phyloP scores from a whole-genome alignment of 768 basidiomycete genomes.

The Amanita phalloides region DNA sequence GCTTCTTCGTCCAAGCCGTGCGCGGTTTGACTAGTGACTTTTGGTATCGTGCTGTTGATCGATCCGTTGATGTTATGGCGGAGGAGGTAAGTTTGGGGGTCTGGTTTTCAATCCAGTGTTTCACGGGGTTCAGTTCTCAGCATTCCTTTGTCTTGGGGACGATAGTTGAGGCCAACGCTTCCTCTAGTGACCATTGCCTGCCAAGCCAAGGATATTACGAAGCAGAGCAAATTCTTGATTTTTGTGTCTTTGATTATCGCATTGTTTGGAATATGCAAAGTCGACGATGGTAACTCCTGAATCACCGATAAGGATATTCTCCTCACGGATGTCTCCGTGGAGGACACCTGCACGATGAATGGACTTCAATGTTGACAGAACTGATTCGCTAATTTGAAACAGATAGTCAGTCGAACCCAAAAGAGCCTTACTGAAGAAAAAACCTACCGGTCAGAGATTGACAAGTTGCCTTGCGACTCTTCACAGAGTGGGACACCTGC shows the following conservation, averaged over 20 bases:
- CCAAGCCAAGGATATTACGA: constrained; percentile 7
- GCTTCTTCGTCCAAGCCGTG: neutral
- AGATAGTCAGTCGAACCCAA: constrained; percentile 1
- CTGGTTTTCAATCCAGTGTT: constrained; percentile 1
- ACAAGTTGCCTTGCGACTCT: constrained; percentile 1
- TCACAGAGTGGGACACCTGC: constrained; percentile 6
- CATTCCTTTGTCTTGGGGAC: constrained; percentile 1
- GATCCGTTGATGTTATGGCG: neutral
- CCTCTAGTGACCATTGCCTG: neutral
- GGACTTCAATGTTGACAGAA: constrained; percentile 8
- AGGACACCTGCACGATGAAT: constrained; percentile 12
- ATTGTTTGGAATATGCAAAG: constrained; percentile 9
- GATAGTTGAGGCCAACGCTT: neutral
- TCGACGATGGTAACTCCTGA: neutral
- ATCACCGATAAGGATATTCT: constrained; percentile 10
- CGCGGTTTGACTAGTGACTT: neutral
- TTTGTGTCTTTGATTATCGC: constrained; percentile 9
- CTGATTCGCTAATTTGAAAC: constrained; percentile 9
- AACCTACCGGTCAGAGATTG: constrained; percentile 10
- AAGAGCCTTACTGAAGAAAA: constrained; percentile 3
- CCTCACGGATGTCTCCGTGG: constrained; percentile 12
- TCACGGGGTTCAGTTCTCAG: neutral
- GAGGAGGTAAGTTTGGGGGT: neutral
- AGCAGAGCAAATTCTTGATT: constrained; percentile 8
- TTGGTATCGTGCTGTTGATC: constrained; percentile 2